Conservation (phyloP, 495 filamentous ascomycete genomes). For the Neurospora sp. region DNA sequence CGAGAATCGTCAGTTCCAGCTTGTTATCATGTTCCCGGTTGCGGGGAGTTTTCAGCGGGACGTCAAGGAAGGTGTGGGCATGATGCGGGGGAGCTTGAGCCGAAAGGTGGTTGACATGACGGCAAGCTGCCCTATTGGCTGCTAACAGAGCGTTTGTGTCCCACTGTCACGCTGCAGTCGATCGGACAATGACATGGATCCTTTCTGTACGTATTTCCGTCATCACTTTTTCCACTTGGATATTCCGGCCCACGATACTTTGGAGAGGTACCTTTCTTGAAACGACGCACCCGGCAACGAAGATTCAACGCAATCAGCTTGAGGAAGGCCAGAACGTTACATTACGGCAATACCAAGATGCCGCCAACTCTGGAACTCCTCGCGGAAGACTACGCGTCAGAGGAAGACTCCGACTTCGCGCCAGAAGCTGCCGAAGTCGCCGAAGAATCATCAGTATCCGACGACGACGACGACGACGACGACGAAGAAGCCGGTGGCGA, state of each 20-base stretch:
- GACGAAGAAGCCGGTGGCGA: conserved; percentile 13
- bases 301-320: not conserved
- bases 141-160: not conserved
- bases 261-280: not conserved
- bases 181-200: not conserved
- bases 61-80: not conserved
- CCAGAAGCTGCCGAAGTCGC: conserved; percentile 42
- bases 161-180: not conserved
- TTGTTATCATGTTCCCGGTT: not conserved
- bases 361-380: conserved; percentile 16
- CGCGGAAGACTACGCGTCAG: conserved; percentile 57
- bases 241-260: not conserved
- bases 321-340: not conserved
- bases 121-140: not conserved
- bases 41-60: not conserved
- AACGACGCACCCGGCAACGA: not conserved
- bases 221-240: not conserved
- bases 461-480: conserved; percentile 39
- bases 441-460: conserved; percentile 35
- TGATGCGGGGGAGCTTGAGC: conserved; percentile 3
- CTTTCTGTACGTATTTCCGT: not conserved
- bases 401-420: conserved; percentile 67
- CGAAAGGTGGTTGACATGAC: conserved; percentile 5
- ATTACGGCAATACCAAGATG: not conserved
- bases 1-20: not conserved